Percentiles rank a stretch among this genome's conserved stretches.
phyloP scores from a whole-genome alignment of 2,329 filamentous ascomycete genomes.

The Colletotrichum orbiculare region DNA sequence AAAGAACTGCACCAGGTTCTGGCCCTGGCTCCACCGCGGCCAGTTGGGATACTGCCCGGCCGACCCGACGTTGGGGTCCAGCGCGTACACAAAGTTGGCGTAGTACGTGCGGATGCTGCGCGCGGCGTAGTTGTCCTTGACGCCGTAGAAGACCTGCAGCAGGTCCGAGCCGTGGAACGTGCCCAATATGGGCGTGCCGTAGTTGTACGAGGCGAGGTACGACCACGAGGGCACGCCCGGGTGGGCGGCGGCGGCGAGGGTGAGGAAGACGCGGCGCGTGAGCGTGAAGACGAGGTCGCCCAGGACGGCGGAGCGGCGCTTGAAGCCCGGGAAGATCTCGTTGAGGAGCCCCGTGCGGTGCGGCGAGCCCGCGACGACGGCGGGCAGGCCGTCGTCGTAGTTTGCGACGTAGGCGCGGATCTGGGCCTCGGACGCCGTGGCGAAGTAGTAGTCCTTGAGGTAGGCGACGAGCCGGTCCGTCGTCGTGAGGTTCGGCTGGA shows the following conservation, averaged over 20 bases:
- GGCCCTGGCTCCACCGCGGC: slow-evolving; percentile 56
- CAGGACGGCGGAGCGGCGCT: slow-evolving; percentile 70
- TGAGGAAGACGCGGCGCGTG: slow-evolving; percentile 56
- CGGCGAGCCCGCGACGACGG: slow-evolving; percentile 68
- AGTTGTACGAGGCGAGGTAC: slow-evolving; percentile 79
- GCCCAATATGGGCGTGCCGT: slow-evolving; percentile 77
- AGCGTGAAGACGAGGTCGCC: slow-evolving; percentile 70
- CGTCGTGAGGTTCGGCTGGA: slow-evolving; percentile 68
- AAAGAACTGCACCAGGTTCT: slow-evolving; percentile 63
- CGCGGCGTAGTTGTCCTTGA: slow-evolving; percentile 47
- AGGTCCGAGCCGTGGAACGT: slow-evolving; percentile 82
- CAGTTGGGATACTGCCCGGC: slow-evolving; percentile 50
- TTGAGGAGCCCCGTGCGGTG: slow-evolving; percentile 68
- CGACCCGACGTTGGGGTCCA: slow-evolving; percentile 74
- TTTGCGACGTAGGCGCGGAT: slow-evolving; percentile 62
- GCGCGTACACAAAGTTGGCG: slow-evolving; percentile 75
- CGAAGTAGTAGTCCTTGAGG: slow-evolving; percentile 44
- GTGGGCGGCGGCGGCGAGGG: slow-evolving; percentile 49
- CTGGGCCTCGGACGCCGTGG: slow-evolving; percentile 40
- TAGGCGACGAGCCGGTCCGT: slow-evolving; percentile 53
- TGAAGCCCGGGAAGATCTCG: slow-evolving; percentile 73
- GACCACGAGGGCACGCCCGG: slow-evolving; percentile 76
- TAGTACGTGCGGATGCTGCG: slow-evolving; percentile 69
- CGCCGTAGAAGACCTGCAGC: slow-evolving; percentile 69
- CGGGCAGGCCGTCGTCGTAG: slow-evolving; percentile 60